Conservation (phyloP, 371 early-diverging fungal species). For the Nematocida parisii region DNA sequence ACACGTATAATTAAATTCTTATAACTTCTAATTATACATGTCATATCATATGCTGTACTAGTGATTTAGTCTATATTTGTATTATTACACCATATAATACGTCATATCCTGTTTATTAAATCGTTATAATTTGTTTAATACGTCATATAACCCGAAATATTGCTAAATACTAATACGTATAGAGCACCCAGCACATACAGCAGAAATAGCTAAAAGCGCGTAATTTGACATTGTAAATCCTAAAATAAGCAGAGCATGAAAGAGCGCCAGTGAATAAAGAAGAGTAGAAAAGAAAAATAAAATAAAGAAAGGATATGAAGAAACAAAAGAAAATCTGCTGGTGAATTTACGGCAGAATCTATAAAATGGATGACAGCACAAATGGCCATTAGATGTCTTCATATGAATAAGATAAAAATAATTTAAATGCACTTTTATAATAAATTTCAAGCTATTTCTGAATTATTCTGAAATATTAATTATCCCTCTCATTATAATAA, state of each 20-base stretch:
- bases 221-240: too few species aligned
- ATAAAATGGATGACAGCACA: too few species aligned
- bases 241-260: neutral
- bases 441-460: neutral
- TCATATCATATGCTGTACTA: neutral
- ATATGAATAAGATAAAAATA: neutral
- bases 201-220: too few species aligned
- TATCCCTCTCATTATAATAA: too few species aligned
- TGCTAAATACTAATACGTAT: neutral
- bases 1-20: neutral
- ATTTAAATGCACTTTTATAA: neutral
- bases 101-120: neutral
- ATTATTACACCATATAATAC: neutral
- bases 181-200: neutral
- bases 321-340: neutral
- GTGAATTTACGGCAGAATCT: neutral
- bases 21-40: too few species aligned
- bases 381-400: too few species aligned
- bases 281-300: neutral
- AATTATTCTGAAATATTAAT: too few species aligned
- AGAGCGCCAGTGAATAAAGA: neutral
- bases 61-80: neutral
- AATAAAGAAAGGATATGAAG: neutral
- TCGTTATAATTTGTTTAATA: neutral
- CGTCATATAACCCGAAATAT: neutral